Conservation (phyloP, 345 rosid species). For the Leavenworthia alabamica region DNA sequence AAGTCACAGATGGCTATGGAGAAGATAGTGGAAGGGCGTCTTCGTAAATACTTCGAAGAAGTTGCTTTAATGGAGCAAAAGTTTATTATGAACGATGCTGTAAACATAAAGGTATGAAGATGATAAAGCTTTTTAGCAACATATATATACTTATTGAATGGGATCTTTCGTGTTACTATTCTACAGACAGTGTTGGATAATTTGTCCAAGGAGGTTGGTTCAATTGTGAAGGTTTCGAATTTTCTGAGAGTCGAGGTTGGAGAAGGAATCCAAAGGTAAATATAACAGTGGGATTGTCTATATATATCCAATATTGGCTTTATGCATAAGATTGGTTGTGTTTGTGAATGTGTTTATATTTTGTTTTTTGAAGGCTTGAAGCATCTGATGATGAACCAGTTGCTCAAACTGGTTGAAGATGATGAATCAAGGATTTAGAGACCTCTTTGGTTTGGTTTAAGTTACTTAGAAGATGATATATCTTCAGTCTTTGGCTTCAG, state of each 20-base stretch:
- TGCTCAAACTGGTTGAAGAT: conserved; percentile 29
- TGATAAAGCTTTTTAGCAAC: not conserved
- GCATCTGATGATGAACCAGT: conserved; percentile 25
- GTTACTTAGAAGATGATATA: conserved; percentile 16
- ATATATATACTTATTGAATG: not conserved
- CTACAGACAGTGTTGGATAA: conserved; percentile 56
- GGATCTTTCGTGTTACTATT: not conserved
- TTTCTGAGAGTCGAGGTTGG: conserved; percentile 96
- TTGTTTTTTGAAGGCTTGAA: conserved; percentile 25
- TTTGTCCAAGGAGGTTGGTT: conserved; percentile 73
- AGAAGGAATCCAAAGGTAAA: conserved; percentile 88
- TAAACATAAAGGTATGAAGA: conserved; percentile 57
- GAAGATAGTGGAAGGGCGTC: conserved; percentile 96
- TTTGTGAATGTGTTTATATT: not conserved
- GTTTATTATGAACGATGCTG: conserved; percentile 62
- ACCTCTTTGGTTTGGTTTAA: not conserved
- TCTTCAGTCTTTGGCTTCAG: not conserved
- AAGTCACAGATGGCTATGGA: conserved; percentile 75
- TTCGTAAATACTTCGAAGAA: conserved; percentile 89
- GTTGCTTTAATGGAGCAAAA: conserved; percentile 88
- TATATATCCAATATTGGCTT: not conserved
- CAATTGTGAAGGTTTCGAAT: conserved; percentile 64
- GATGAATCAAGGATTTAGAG: not conserved
- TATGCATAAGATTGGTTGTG: not conserved
- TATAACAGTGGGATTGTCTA: not conserved